Percentiles rank a stretch among this genome's conserved stretches.
Conservation (phyloP, 805 yeast genomes). For the Yamadazyma kitorensis region DNA sequence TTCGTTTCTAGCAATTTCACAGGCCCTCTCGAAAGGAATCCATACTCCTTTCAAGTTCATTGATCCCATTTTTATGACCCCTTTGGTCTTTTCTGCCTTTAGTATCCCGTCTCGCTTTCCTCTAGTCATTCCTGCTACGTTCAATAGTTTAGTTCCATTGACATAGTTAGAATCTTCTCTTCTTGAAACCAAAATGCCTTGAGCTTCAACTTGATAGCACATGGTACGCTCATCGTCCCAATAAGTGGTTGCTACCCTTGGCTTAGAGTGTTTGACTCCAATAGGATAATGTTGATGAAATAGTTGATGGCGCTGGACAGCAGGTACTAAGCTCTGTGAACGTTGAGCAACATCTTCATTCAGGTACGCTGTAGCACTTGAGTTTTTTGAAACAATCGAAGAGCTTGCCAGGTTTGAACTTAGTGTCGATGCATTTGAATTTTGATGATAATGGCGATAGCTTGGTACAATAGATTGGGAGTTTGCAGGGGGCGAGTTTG, state of each 20-base stretch:
- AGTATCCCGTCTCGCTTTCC: constrained; percentile 41
- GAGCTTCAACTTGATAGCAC: constrained; percentile 37
- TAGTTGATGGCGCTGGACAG: too few relatives aligned
- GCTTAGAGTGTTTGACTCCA: constrained; percentile 23
- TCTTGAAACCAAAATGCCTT: constrained; percentile 32
- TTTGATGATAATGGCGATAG: constrained; percentile 8
- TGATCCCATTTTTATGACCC: constrained; percentile 33
- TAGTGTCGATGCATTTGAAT: constrained; percentile 10
- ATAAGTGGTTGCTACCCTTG: constrained; percentile 31
- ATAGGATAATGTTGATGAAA: too few relatives aligned
- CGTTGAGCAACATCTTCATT: background rate
- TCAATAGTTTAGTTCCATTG: constrained; percentile 38
- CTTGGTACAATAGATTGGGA: too few relatives aligned
- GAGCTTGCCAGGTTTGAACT: constrained; percentile 5
- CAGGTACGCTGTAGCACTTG: constrained; percentile 1
- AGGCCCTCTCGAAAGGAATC: constrained; percentile 40
- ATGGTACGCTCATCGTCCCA: constrained; percentile 38
- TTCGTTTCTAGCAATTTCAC: constrained; percentile 39
- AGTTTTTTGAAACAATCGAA: too few relatives aligned
- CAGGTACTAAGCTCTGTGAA: too few relatives aligned
- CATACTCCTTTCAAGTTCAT: constrained; percentile 43
- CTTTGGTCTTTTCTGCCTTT: constrained; percentile 29
- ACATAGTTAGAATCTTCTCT: constrained; percentile 33
- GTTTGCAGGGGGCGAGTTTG: too few relatives aligned
- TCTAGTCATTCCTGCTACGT: constrained; percentile 38